A percentile compares a stretch with the other conserved stretches of the same genome.
These are phyloP conservation scores for Flaveria trinervia DNA, from an alignment of 129 eudicot species.

Conservation along the genomic window DNA sequence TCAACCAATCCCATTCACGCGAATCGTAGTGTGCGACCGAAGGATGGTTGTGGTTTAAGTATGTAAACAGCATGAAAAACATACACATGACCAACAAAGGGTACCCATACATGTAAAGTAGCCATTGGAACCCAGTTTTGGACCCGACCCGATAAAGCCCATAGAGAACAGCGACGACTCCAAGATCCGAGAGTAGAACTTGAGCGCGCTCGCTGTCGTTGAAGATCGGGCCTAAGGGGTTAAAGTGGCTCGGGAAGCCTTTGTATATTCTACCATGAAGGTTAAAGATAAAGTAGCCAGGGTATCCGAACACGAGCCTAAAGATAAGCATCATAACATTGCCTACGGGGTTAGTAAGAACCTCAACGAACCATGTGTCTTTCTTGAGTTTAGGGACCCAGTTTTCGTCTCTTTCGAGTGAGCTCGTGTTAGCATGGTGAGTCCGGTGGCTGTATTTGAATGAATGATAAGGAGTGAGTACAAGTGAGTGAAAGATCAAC, in stretches of 20 bases:
- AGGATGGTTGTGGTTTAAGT: constrained; percentile 37
- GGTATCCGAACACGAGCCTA: constrained; percentile 44
- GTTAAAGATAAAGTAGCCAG: constrained; percentile 47
- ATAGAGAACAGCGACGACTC: constrained; percentile 22
- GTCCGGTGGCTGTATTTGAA: constrained; percentile 44
- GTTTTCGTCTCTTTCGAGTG: constrained; percentile 37
- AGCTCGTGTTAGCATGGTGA: constrained; percentile 47
- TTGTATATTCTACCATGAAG: constrained; percentile 43
- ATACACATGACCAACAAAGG: constrained; percentile 25
- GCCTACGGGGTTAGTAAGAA: constrained; percentile 35
- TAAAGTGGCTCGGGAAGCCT: constrained; percentile 34
- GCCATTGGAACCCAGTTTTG: constrained; percentile 25
- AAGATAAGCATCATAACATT: constrained; percentile 26
- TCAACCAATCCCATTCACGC: constrained; percentile 45
- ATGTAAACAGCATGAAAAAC: constrained; percentile 29
- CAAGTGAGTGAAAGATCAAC: constrained; percentile 24
- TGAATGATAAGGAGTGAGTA: constrained; percentile 40
- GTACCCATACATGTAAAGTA: constrained; percentile 28
- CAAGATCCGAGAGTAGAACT: constrained; percentile 31
- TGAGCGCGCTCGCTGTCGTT: constrained; percentile 36
- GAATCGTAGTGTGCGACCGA: constrained; percentile 38
- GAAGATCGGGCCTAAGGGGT: constrained; percentile 40
- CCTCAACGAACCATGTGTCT: constrained; percentile 26
- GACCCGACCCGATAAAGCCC: constrained; percentile 4
- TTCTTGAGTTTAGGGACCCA: constrained; percentile 31